Conservation (phyloP, 2,329 filamentous ascomycete species). For the Fusarium sp. region DNA sequence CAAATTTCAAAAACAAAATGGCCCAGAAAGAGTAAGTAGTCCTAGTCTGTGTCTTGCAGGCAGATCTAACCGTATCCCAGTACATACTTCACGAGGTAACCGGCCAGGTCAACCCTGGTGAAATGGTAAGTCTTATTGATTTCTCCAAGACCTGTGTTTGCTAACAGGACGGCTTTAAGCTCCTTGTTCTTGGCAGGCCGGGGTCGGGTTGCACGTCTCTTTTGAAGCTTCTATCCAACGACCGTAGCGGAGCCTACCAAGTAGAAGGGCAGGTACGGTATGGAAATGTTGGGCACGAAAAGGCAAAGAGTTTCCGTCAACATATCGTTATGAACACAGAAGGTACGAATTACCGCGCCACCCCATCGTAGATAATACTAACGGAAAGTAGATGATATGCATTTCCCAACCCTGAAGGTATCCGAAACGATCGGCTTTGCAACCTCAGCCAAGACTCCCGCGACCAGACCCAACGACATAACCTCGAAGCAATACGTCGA, state of each 20-base stretch:
- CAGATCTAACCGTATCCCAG: neutral
- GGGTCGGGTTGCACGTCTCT: neutral
- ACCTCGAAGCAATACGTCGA: neutral
- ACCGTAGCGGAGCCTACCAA: neutral
- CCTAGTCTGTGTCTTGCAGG: accelerated
- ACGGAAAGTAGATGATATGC: neutral
- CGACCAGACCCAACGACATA: neutral
- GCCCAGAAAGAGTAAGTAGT: neutral
- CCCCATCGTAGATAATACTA: accelerated
- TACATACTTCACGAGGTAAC: neutral
- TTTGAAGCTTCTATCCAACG: neutral
- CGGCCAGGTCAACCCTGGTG: neutral
- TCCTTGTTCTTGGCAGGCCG: neutral
- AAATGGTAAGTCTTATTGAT: neutral
- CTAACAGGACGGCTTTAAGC: neutral
- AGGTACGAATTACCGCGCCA: neutral
- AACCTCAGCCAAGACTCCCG: neutral
- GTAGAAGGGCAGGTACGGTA: neutral
- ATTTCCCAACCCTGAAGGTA: neutral
- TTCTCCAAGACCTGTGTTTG: accelerated
- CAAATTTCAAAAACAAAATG: too few relatives aligned
- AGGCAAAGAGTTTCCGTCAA: neutral
- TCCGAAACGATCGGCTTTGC: neutral
- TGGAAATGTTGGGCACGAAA: neutral
- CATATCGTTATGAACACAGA: neutral